Evolutionary conservation across 371 early-diverging fungal genomes (phyloP), one percentile per base, ranked within the genome.

Genomic region (Mortierella sp.): DNA sequence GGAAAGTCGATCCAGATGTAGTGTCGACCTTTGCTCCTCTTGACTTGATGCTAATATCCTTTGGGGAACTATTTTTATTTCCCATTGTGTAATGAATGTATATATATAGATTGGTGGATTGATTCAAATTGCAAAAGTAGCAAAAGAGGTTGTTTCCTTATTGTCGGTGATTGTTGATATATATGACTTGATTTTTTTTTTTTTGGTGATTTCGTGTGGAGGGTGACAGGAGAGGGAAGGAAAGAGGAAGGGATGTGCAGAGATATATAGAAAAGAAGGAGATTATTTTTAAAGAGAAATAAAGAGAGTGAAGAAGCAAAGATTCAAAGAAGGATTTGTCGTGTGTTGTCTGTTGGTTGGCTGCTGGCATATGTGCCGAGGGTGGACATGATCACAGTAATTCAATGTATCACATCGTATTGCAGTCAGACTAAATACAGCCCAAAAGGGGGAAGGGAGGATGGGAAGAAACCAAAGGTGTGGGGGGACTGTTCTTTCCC

Each of bases 11-110:
- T 55, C 69, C 57, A 8, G 70, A 47, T 15, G 72, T 64, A 23
- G 45, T 59, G 58, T 71, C 71, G 66, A 71, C 67, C 68, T 63
- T 76, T 54, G 61, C 40, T 71, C 71, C 68, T 67, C 71, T 76
- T 63, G 71, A 26, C 66, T 67, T 76, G 65, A 31, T 63, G 51
- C 47, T 43, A n/a, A 17, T 22, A 22, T 76, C 70, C 43, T 60
- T 67, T 26, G 51, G 29, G 28, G 71, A 58, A 60, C 79, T 79
- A 56, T 72, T 53, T 29, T 79, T 79, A 60, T 73, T 79, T 55
- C 79, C 79, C 79, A 79, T 78, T 45, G 35, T 51, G 43, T 43
- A 4, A 23, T 45, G 43, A 19, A 15, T 32, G 32, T 17, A 34
- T 13, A 34, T n/a, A n/a, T 57, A 32, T 34, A 29, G 28, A 29